Conservation (phyloP, 176 grass and related monocot genomes). For the Aegilops sharonensis region DNA sequence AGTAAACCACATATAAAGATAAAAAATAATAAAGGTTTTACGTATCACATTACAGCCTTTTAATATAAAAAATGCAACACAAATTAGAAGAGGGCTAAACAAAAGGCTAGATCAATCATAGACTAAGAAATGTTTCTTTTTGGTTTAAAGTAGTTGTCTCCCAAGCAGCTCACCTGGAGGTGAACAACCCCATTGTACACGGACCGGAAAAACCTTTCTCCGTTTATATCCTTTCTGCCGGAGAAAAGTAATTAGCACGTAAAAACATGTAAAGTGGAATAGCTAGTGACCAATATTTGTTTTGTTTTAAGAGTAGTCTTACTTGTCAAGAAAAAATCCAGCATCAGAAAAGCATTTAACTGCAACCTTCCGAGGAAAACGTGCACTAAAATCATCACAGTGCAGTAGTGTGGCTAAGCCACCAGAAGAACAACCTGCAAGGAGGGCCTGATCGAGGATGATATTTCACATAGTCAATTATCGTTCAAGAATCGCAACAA, state of each 20-base stretch:
- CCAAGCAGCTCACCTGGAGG: slow-evolving; percentile 52
- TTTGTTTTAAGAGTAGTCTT: not conserved
- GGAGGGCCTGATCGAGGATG: slow-evolving; percentile 43
- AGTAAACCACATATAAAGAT: not conserved
- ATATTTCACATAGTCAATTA: not conserved
- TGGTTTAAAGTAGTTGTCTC: not conserved
- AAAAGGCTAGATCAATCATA: not conserved
- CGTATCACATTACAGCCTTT: not conserved
- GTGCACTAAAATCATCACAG: slow-evolving; percentile 61
- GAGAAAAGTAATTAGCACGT: not conserved
- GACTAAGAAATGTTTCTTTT: not conserved
- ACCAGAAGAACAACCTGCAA: slow-evolving; percentile 80
- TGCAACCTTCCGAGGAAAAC: slow-evolving; percentile 32
- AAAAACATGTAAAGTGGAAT: not conserved
- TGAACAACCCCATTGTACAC: slow-evolving; percentile 49
- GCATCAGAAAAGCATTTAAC: slow-evolving; percentile 82
- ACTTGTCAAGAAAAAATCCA: slow-evolving; percentile 81
- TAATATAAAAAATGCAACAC: not conserved
- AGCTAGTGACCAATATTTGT: not conserved
- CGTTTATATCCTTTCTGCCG: slow-evolving; percentile 58
- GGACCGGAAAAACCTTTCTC: slow-evolving; percentile 43
- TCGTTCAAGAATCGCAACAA: not conserved
- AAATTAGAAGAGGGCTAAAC: not conserved
- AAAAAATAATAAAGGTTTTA: not conserved
- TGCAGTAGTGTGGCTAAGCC: slow-evolving; percentile 62